Evolutionary conservation across 1,139 yeast species (phyloP), one percentile per base, ranked within the genome.

Genomic region (Nakaseomyces kungkrabaensis): DNA sequence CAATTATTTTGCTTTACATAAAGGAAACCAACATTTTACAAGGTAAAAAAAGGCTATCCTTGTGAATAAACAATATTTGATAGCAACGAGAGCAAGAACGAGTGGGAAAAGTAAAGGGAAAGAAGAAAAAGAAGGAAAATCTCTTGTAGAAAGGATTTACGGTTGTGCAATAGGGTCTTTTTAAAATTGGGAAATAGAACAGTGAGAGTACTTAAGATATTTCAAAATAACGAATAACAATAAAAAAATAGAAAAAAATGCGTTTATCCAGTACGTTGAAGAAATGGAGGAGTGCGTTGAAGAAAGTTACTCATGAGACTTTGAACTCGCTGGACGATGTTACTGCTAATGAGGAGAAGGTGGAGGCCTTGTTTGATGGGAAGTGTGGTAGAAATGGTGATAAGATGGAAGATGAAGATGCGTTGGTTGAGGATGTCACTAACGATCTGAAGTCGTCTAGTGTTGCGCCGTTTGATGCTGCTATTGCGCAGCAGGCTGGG

Each of bases 221-320:
- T 17, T 17, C 22, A 29, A 29, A 29, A 29, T 29, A 29, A 29
- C 31, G 3, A 7, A 17, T 17, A 17, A 17, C 22, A 17, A 17
- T 2, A 17, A 17, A 17, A 17, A 17, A 17, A 17, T 2, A 17
- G 3, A 9, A 29, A 8, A 37, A 27, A n/a, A 38, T 38, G 44
- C 24, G 44, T 41, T 36, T 58, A 11, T 50, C 57, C 10, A 46
- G 51, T 13, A 54, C 56, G 24, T 48, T 59, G 37, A 56, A 53
- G 41, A 59, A 51, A 52, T 60, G 62, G 63, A 55, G 52, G 42
- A 47, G 41, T 29, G 52, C 55, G 4, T 43, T 60, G 43, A 56
- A 53, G 50, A 57, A 46, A 45, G 50, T 58, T 4, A 55, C 64
- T 10, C 59, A 56, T 26, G 61, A 57, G 24, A 56, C 63, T 3